Base-by-base conservation (phyloP, 768 basidiomycete species). In the Candolleomyces efflorescens region DNA sequence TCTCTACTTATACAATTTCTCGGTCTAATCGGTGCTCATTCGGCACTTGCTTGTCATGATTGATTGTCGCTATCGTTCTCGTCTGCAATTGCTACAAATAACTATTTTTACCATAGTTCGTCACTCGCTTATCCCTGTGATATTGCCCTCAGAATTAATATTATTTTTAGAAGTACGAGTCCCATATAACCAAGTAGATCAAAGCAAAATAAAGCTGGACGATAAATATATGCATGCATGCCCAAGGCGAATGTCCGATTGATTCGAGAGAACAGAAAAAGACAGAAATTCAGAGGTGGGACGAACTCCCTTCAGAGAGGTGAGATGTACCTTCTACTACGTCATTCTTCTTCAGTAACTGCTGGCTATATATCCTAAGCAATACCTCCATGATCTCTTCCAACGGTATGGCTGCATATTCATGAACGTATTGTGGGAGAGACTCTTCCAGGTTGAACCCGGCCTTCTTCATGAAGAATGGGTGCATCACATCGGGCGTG, bases 401-500 rank as follows among this genome's bases (percentile, higher is more conserved):
- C 49, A 93, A 72, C 3, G 92, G 90, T 56, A 78, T 73, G n/a
- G 90, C 87, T 5, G 89, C 92, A 60, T 90, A 93, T 69, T 94
- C 91, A 58, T 93, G 82, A 38, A 94, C 88, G 64, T 91, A 92
- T 62, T 90, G 89, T 12, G 92, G 91, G n/a, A 93, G 67, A 0
- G 89, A 86, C 61, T 92, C 90, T 67, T 92, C 88, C 51, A 93
- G 71, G 66, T 84, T 91, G 73, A 93, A 90, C 0, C 90, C 89
- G 1, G 89, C 84, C 66, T 84, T 89, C 65, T 91, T 87, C 83
- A 87, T 88, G 73, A 91, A 91, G 71, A 90, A 90, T 2, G 88
- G 88, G 68, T 89, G 89, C 89, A 89, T 89, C 20, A 91, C 87
- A 64, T 92, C 89, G 1, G 91, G 90, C 0, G 90, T 91, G n/a